Percentiles rank a stretch among this genome's conserved stretches.
Conservation (phyloP, 257 asterid genomes). For the Lithospermum erythrorhizon region DNA sequence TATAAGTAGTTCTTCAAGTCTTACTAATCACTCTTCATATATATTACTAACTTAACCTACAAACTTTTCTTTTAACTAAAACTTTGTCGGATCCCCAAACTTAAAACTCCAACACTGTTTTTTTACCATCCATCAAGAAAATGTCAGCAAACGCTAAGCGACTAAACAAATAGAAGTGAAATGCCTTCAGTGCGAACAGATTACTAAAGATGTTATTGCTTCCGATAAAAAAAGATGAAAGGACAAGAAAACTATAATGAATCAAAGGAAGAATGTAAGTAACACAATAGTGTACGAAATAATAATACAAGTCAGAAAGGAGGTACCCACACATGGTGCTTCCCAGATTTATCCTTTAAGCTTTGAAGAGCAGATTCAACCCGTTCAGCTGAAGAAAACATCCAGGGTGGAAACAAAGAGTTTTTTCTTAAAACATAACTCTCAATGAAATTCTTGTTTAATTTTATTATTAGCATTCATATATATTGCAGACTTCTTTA, state of each 20-base stretch:
- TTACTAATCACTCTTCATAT: neutral
- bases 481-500: neutral
- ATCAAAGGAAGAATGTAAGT: neutral
- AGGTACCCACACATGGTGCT: constrained; percentile 99
- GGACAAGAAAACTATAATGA: neutral
- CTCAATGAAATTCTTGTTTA: neutral
- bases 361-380: constrained; percentile 59
- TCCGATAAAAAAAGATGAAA: no score
- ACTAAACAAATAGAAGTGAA: no score
- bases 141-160: neutral
- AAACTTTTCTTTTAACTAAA: neutral
- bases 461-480: neutral
- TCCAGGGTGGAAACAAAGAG: neutral
- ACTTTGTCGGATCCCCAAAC: no score
- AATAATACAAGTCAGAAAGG: constrained; percentile 15
- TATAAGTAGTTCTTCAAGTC: no score
- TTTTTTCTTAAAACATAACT: neutral
- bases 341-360: constrained; percentile 64
- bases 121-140: neutral
- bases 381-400: constrained; percentile 52
- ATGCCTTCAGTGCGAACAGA: neutral
- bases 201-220: neutral
- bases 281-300: neutral
- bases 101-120: neutral
- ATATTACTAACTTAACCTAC: neutral